Conservation (phyloP, 352 stramenopile genomes). For the Phytophthora melonis region DNA sequence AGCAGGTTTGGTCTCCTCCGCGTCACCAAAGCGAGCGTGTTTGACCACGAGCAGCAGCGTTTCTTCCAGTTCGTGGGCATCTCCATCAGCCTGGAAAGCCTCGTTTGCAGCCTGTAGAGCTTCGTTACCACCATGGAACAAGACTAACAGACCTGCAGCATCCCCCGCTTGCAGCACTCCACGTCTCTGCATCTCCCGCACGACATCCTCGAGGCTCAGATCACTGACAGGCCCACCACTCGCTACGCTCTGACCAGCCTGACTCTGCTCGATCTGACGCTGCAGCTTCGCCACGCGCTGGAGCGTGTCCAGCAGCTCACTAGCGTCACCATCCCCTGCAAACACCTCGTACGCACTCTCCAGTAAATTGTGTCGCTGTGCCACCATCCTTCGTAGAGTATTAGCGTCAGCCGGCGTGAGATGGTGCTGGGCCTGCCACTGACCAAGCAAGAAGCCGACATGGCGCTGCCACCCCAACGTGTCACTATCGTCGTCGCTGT, state of each 20-base stretch:
- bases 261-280: slow-evolving; percentile 52
- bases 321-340: slow-evolving; percentile 61
- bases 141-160: slow-evolving; percentile 65
- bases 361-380: slow-evolving; percentile 67
- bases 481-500: slow-evolving; percentile 35
- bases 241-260: slow-evolving; percentile 34
- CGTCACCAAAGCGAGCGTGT: slow-evolving; percentile 69
- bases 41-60: slow-evolving; percentile 86
- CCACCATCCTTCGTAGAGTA: slow-evolving; percentile 55
- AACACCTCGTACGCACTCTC: slow-evolving; percentile 82
- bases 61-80: slow-evolving; percentile 81
- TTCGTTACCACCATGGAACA: slow-evolving; percentile 77
- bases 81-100: slow-evolving; percentile 73
- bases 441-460: slow-evolving; percentile 53
- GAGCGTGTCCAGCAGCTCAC: slow-evolving; percentile 75
- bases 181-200: slow-evolving; percentile 74
- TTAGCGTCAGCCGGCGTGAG: slow-evolving; percentile 47
- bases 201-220: slow-evolving; percentile 66
- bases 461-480: slow-evolving; percentile 59
- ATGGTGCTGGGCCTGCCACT: slow-evolving; percentile 47
- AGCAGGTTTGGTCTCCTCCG: slow-evolving; percentile 2
- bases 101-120: slow-evolving; percentile 78
- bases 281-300: slow-evolving; percentile 78
- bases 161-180: slow-evolving; percentile 59
- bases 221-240: slow-evolving; percentile 23